Evolutionary conservation across 225 moss, liverwort and hornwort species (phyloP).

Genomic region (Takakia lepidozioides): DNA sequence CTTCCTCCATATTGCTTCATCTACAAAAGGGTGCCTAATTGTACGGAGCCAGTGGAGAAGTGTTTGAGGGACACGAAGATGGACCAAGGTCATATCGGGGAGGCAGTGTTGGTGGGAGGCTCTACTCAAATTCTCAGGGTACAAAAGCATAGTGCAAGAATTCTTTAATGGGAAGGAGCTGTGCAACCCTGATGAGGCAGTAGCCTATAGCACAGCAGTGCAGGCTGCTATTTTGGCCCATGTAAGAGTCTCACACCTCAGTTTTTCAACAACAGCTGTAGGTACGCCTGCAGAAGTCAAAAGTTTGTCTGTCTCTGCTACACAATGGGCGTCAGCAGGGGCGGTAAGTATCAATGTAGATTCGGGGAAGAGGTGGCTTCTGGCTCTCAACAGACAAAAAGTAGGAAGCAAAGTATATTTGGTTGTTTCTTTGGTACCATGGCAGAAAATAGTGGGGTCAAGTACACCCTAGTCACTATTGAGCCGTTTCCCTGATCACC

Average conservation of each 20-base stretch:
- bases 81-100: no score
- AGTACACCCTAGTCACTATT: constrained; percentile 73
- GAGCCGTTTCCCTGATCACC: constrained; percentile 74
- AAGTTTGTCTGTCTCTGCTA: constrained; percentile 96
- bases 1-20: no score
- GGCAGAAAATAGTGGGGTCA: constrained; percentile 68
- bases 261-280: constrained; percentile 86
- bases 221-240: constrained; percentile 75
- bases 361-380: constrained; percentile 61
- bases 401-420: no score
- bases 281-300: constrained; percentile 87
- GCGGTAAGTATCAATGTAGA: constrained; percentile 63
- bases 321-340: constrained; percentile 50
- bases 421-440: no score
- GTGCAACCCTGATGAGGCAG: no score
- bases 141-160: no score
- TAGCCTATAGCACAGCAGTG: constrained; percentile 72
- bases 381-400: constrained; percentile 80
- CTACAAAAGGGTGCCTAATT: no score
- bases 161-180: constrained; percentile 62
- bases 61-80: no score
- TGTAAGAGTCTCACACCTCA: constrained; percentile 70
- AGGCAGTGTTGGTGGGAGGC: no score
- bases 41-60: no score
- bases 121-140: no score